Conservation (phyloP, 345 rosid species). For the Hypericum androsaemum region DNA sequence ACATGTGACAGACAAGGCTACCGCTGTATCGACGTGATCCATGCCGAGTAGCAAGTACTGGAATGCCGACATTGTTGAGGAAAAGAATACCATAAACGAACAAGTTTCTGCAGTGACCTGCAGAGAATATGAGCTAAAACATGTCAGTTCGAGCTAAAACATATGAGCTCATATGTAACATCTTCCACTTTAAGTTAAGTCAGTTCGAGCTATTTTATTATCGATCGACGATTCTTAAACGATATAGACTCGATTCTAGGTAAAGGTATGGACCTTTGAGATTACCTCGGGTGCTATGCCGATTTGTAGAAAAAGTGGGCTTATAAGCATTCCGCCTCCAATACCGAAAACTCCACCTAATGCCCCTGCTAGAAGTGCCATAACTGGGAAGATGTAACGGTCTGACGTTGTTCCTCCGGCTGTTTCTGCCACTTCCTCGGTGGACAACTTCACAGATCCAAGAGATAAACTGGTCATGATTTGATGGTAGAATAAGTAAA, state of each 20-base stretch:
- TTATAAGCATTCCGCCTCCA: slow-evolving; percentile 90
- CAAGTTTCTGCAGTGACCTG: slow-evolving; percentile 79
- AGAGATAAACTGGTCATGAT: neutral
- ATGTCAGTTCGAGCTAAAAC: no score
- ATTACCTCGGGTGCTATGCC: slow-evolving; percentile 68
- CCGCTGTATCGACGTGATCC: slow-evolving; percentile 45
- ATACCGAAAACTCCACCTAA: slow-evolving; percentile 84
- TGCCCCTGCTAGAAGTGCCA: slow-evolving; percentile 71
- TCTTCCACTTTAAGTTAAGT: no score
- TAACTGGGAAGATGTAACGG: slow-evolving; percentile 45
- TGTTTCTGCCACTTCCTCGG: slow-evolving; percentile 31
- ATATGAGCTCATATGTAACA: no score
- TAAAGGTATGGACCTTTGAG: no score
- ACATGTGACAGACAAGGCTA: slow-evolving; percentile 45
- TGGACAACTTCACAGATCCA: neutral
- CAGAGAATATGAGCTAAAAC: no score
- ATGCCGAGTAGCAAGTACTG: slow-evolving; percentile 63
- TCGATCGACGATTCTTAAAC: no score
- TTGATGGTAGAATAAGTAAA: no score
- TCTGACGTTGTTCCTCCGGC: slow-evolving; percentile 19
- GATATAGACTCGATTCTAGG: neutral
- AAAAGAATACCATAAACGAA: slow-evolving; percentile 65
- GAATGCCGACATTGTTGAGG: slow-evolving; percentile 62
- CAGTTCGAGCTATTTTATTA: no score
- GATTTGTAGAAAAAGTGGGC: slow-evolving; percentile 80